Percentiles rank a stretch among this genome's conserved stretches.
Conservation (phyloP, 2,329 filamentous ascomycete genomes). For the Diplocarpon mali region DNA sequence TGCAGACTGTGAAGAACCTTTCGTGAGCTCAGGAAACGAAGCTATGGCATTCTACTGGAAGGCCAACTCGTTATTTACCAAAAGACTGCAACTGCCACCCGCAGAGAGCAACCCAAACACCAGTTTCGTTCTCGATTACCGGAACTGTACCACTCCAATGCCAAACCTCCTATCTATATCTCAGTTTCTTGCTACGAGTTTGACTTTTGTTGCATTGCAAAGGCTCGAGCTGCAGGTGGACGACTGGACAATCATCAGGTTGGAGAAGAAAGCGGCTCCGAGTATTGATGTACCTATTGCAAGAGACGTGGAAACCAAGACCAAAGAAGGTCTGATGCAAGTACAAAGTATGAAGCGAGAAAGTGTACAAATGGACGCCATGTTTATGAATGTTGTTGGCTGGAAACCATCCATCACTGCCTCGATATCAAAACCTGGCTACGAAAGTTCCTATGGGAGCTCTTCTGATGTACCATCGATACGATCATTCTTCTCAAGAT, state of each 20-base stretch:
- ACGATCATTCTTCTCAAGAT: conserved; percentile 67
- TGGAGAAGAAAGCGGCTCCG: conserved; percentile 80
- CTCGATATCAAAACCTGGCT: conserved; percentile 19
- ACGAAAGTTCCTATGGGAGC: conserved; percentile 32
- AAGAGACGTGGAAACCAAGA: conserved; percentile 67
- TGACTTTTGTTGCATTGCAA: conserved; percentile 88
- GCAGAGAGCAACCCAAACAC: conserved; percentile 61
- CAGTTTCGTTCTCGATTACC: conserved; percentile 89
- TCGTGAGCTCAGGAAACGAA: conserved; percentile 83
- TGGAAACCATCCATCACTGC: conserved; percentile 57
- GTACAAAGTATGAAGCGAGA: conserved; percentile 71
- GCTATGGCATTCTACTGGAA: conserved; percentile 99
- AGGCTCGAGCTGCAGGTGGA: conserved; percentile 86
- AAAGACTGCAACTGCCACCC: conserved; percentile 63
- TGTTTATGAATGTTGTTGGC: conserved; percentile 76
- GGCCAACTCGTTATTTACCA: conserved; percentile 91
- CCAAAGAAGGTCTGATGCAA: conserved; percentile 81
- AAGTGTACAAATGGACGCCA: conserved; percentile 84
- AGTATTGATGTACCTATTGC: conserved; percentile 63
- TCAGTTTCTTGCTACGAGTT: conserved; percentile 86
- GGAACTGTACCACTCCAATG: conserved; percentile 76
- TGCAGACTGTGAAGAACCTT: conserved; percentile 94
- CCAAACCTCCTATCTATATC: conserved; percentile 78
- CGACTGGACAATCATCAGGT: conserved; percentile 65
- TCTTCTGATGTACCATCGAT: conserved; percentile 50